Conservation (phyloP, 441 rosid species). For the Erodium moschatum region DNA sequence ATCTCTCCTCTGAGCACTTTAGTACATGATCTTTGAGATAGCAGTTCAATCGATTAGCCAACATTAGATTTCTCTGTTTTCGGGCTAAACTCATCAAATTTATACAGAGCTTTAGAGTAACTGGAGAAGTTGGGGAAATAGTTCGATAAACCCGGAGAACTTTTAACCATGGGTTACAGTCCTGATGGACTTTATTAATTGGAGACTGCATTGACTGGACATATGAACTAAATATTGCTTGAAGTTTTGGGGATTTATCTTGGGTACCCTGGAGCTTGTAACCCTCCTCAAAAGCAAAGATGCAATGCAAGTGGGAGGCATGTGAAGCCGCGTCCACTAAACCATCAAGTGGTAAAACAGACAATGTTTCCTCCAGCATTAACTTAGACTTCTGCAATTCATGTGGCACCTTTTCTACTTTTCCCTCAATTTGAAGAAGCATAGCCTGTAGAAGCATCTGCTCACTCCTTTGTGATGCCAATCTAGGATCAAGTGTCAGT, state of each 20-base stretch:
- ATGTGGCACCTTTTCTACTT: slow-evolving; percentile 49
- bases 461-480: slow-evolving; percentile 92
- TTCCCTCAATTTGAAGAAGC: slow-evolving; percentile 69
- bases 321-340: slow-evolving; percentile 63
- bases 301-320: slow-evolving; percentile 86
- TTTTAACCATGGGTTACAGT: slow-evolving; percentile 85
- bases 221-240: slow-evolving; percentile 52
- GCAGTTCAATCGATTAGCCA: slow-evolving; percentile 56
- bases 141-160: slow-evolving; percentile 70
- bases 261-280: slow-evolving; percentile 34
- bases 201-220: slow-evolving; percentile 51
- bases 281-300: slow-evolving; percentile 69
- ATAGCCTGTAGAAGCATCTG: slow-evolving; percentile 96
- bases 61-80: slow-evolving; percentile 68
- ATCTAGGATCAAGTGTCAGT: slow-evolving; percentile 82
- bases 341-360: slow-evolving; percentile 77
- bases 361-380: slow-evolving; percentile 80
- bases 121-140: slow-evolving; percentile 54
- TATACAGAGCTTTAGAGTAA: slow-evolving; percentile 70
- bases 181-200: slow-evolving; percentile 52
- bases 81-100: slow-evolving; percentile 74
- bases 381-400: slow-evolving; percentile 70
- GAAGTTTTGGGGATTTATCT: slow-evolving; percentile 35
- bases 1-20: slow-evolving; percentile 50
- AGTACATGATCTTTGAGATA: slow-evolving; percentile 47